Evolutionary conservation across 371 early-diverging fungal genomes (phyloP), one percentile per base, ranked within the genome.

Genomic region (Mucor racemosus): DNA sequence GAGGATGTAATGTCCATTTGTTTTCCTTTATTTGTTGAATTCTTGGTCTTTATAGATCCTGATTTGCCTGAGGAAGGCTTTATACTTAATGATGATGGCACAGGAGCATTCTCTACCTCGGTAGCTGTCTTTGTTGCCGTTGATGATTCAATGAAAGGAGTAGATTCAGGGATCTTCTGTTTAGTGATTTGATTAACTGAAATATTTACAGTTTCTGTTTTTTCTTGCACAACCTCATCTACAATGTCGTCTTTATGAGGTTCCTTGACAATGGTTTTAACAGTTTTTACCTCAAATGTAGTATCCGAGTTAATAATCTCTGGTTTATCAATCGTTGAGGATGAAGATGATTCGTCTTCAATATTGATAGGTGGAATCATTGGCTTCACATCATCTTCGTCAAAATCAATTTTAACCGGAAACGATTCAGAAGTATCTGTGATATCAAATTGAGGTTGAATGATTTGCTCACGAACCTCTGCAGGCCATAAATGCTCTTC

Each of bases 401-500:
- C 68, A 8, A 40, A 0, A 4, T 67, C 67, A 36, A 21, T 39
- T 31, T 68, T 68, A 6, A 62, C 26, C 7, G 68, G 68, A 48
- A 75, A 72, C 0, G 64, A 55, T 42, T 74, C 82, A 1, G 75
- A 64, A 3, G 67, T 62, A 54, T 72, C 74, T 21, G 65, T 58
- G 1, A 72, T 68, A 17, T 69, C 72, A 11, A 62, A 68, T 19
- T 68, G 74, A 40, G 79, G 74, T 19, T 73, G 75, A 35, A 78
- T 78, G 36, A 76, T 74, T 15, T 74, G 77, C 42, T 77, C 76
- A 9, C 79, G 74, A 2, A 73, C 75, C 35, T 72, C 76, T n/a
- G 73, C 71, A 26, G 81, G 79, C 84, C 80, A 80, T 7, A 79
- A 57, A 40, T 69, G 74, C 7, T 78, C 73, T 1, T 68, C 71